A percentile compares a stretch with the other conserved stretches of the same genome.
phyloP scores from a whole-genome alignment of 805 yeast species.

The Myxozyma monticola region DNA sequence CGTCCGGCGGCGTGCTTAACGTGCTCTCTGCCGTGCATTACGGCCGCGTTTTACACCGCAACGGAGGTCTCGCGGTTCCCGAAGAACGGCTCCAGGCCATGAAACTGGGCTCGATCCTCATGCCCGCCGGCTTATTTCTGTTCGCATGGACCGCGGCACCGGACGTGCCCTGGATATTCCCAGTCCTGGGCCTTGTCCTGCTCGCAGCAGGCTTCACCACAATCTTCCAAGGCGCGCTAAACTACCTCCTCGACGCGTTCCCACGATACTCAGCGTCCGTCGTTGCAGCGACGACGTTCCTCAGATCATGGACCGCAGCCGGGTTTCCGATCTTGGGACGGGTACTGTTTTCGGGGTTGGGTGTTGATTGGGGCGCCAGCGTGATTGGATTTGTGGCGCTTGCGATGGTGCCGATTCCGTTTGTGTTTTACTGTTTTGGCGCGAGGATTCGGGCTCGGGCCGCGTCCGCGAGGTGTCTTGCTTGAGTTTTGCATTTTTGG shows the following conservation, averaged over 20 bases:
- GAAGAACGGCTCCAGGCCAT: constrained; percentile 60
- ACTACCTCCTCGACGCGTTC: constrained; percentile 62
- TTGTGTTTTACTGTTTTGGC: constrained; percentile 54
- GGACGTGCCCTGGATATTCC: constrained; percentile 54
- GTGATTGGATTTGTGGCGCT: constrained; percentile 51
- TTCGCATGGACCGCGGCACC: constrained; percentile 61
- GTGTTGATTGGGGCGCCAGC: constrained; percentile 57
- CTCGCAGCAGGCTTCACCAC: constrained; percentile 56
- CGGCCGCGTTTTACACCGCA: constrained; percentile 32
- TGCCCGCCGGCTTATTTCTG: constrained; percentile 58
- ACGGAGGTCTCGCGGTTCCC: constrained; percentile 54
- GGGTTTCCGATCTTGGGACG: constrained; percentile 61
- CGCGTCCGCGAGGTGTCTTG: background rate
- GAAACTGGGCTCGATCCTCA: constrained; percentile 45
- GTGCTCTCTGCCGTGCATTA: constrained; percentile 36
- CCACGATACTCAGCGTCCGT: constrained; percentile 62
- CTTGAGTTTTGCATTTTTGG: background rate
- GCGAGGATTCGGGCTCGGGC: constrained; percentile 38
- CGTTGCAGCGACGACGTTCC: constrained; percentile 61
- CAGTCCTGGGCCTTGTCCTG: constrained; percentile 55
- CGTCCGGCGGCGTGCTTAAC: constrained; percentile 39
- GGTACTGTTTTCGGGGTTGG: constrained; percentile 52
- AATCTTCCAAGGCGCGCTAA: constrained; percentile 60
- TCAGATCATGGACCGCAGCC: constrained; percentile 60
- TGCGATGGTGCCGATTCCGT: constrained; percentile 57